Evolutionary conservation across 257 asterid genomes (phyloP).

Genomic region (Henckelia pumila): DNA sequence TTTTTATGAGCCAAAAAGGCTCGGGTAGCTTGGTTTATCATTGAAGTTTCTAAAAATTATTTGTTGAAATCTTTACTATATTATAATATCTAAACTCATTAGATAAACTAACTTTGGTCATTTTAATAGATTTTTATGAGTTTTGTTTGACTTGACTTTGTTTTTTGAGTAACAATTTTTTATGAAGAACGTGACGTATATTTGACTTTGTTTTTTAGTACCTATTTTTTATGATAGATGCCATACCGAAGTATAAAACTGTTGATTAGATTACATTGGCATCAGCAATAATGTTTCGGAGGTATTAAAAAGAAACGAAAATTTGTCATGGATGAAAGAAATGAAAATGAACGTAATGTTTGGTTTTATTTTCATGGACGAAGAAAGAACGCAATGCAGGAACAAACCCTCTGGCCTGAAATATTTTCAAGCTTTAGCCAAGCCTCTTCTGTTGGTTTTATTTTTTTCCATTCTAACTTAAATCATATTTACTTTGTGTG

Average conservation of each 20-base stretch:
- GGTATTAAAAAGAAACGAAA: neutral
- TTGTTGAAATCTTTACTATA: too few species aligned
- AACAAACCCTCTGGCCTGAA: neutral
- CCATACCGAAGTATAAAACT: too few species aligned
- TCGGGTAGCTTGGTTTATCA: neutral
- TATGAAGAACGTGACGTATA: neutral
- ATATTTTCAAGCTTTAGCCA: neutral
- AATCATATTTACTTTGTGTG: constrained; percentile 23
- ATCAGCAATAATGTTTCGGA: neutral
- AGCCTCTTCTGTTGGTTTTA: neutral
- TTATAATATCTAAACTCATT: too few species aligned
- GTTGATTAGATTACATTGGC: neutral
- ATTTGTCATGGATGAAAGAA: neutral
- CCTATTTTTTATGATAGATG: neutral
- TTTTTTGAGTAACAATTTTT: too few species aligned
- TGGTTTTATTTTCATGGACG: neutral
- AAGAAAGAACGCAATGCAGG: neutral
- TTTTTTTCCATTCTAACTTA: neutral
- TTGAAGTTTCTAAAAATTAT: neutral
- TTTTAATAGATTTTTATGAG: too few species aligned
- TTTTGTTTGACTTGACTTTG: too few species aligned
- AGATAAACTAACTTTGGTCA: too few species aligned
- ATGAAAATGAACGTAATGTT: neutral
- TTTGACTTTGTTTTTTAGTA: neutral
- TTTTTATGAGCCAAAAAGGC: too few species aligned